Conservation (phyloP, 2,329 filamentous ascomycete genomes). For the Ceratocystis cubensis region DNA sequence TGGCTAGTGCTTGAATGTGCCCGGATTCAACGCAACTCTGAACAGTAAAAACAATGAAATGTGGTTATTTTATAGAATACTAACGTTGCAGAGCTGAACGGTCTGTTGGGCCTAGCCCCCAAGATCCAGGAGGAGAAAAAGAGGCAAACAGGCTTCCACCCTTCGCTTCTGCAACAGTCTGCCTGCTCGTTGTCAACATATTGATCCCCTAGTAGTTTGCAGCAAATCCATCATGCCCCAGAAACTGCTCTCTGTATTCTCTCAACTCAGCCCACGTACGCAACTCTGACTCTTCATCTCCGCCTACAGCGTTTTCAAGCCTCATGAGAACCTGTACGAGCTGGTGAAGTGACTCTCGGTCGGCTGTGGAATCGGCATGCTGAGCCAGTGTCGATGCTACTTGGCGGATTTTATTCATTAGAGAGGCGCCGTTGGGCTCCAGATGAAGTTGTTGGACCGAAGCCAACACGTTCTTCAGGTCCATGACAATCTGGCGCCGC, state of each 20-base stretch:
- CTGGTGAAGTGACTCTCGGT: slow-evolving; percentile 17
- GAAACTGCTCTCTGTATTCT: slow-evolving; percentile 18
- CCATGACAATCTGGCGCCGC: slow-evolving; percentile 67
- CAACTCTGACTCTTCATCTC: slow-evolving; percentile 20
- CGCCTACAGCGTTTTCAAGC: slow-evolving; percentile 16
- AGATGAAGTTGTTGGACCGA: slow-evolving; percentile 76
- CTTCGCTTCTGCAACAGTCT: not conserved
- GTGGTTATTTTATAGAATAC: not conserved
- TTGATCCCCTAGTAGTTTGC: slow-evolving; percentile 15
- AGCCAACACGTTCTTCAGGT: slow-evolving; percentile 60
- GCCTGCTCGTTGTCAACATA: not conserved
- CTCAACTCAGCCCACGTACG: slow-evolving; percentile 19
- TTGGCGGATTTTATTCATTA: slow-evolving; percentile 74
- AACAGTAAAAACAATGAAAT: not conserved
- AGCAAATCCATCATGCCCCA: slow-evolving; percentile 20
- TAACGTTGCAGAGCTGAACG: not conserved
- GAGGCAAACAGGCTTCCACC: not conserved
- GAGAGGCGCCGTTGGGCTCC: slow-evolving; percentile 53
- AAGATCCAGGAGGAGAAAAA: not conserved
- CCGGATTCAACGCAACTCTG: not conserved
- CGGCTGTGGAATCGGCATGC: slow-evolving; percentile 15
- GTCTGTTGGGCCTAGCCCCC: not conserved
- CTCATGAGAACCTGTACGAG: slow-evolving; percentile 18
- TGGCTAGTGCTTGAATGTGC: not conserved
- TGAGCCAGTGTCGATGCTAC: slow-evolving; percentile 71